Conservation (phyloP, 352 stramenopile species). For the Phytophthora melonis region DNA sequence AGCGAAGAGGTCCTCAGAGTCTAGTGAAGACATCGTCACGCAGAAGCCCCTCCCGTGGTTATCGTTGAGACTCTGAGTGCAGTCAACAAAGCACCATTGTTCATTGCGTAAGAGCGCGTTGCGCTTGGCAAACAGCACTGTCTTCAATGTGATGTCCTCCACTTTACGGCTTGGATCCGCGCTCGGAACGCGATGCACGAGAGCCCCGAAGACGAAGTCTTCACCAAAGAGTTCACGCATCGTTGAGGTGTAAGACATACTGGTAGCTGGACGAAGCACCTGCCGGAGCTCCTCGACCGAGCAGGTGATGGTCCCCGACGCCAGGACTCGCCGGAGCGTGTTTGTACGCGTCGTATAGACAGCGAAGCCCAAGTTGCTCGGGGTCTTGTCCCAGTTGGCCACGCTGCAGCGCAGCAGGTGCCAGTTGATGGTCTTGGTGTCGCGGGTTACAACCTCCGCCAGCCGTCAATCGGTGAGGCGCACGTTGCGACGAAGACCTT, state of each 20-base stretch:
- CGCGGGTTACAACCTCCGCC: constrained; percentile 34
- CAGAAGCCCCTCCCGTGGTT: constrained; percentile 6
- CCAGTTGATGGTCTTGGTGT: constrained; percentile 43
- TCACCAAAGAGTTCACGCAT: constrained; percentile 47
- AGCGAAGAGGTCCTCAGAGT: constrained; percentile 36
- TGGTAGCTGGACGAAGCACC: constrained; percentile 33
- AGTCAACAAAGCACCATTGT: constrained; percentile 36
- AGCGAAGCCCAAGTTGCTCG: constrained; percentile 34
- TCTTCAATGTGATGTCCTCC: constrained; percentile 25
- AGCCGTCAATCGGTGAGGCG: constrained; percentile 43
- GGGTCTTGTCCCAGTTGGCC: constrained; percentile 37
- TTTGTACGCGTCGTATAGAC: constrained; percentile 41
- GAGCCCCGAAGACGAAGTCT: constrained; percentile 45
- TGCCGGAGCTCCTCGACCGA: constrained; percentile 43
- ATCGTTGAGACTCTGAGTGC: constrained; percentile 4
- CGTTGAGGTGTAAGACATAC: constrained; percentile 30
- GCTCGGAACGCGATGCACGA: constrained; percentile 35
- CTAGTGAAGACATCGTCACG: constrained; percentile 28
- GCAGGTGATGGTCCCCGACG: constrained; percentile 35
- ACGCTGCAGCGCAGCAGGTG: constrained; percentile 38
- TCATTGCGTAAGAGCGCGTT: constrained; percentile 32
- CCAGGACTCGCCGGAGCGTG: constrained; percentile 35
- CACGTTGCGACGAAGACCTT: constrained; percentile 36
- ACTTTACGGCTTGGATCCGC: constrained; percentile 7
- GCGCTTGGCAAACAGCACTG: constrained; percentile 31